Base-by-base conservation (phyloP, 345 rosid genomes). In the Streptanthus diversifolius region DNA sequence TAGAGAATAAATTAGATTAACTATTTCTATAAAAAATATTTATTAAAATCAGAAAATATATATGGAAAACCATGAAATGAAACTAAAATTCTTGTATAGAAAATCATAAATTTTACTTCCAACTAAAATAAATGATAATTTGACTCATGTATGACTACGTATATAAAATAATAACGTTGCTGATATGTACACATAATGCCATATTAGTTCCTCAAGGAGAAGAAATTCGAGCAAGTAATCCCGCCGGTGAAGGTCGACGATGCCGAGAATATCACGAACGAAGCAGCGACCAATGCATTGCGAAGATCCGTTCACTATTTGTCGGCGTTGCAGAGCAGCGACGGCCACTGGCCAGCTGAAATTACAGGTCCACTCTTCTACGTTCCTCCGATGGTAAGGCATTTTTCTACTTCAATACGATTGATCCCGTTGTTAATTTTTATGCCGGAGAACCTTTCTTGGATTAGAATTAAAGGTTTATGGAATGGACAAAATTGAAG, bases 281-380 rank as follows among this genome's bases (percentile, higher is more conserved):
- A 82, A 62, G 81, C 59, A 74, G 78, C 76, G 35, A 77, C 81
- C 25, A 63, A 70, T 12, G 72, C 85, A 22, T 32, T 82, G 39
- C 69, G 43, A 59, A 66, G 87, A 70, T 60, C 75, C 39, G 85
- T 74, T 53, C 59, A 72, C 66, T 76, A 80, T 63, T 76, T 82
- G 76, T 80, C 87, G 17, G 83, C 78, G n/a, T 83, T 82, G 76
- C 87, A 84, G 43, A 64, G 81, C 56, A 74, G 70, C 18, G 82
- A 84, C 27, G 87, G 87, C 3, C 85, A 84, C 62, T 84, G 87
- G 87, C 85, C 85, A 0, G 85, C 82, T 44, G 85, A 84, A 70
- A 82, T 75, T 56, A 75, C 84, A 10, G 87, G 87, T n/a, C 82
- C 82, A 13, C 60, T 83, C 54, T 84, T 84, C 77, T 80, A 75